Base-by-base conservation (phyloP, 192 early-diverging fungal genomes). In the Kickxella alabastrina region DNA sequence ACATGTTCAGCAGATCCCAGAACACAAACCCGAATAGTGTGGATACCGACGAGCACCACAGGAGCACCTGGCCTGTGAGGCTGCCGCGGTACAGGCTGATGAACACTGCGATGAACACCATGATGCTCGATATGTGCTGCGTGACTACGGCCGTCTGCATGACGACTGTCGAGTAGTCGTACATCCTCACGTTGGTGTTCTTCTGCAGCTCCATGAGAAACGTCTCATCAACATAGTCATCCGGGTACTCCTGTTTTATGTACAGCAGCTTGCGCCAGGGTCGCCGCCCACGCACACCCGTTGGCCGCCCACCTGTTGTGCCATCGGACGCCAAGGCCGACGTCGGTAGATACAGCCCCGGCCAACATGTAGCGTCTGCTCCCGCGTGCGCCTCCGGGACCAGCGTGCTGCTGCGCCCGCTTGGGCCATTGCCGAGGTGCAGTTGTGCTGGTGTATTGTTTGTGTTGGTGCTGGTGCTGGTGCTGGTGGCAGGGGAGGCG, bases 51-150 rank as follows among this genome's bases (percentile, higher is more conserved):
- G 83, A 85, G 25, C 75, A 65, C 47, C 64, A 71, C 44, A 90
- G 79, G 4, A 91, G 65, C 8, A 65, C 53, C 46, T 78, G 57
- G 31, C 82, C 80, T 2, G 86, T 75, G 28, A 90, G 46, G 17
- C 57, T 44, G 18, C 77, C 63, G 5, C 69, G 48, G 53, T 86
- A 85, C 10, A 93, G 80, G 38, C 88, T 63, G 40, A 87, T 85
- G 57, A 97, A 97, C 39, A 92, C 80, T 4, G 85, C 85, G n/a
- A 93, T 84, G 67, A 97, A 97, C 15, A 92, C 79, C 23, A 88
- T 77, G 51, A 92, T 85, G 48, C 83, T 84, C 23, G 83, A 86
- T 21, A 97, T 80, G 53, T 97, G 94, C 62, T 93, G 88, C 8
- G 88, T 83, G 15, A 94, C 86, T 10, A 85, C 84, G 0, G 75